These are phyloP conservation scores for Penicillium sp. DNA, from an alignment of 2,329 filamentous ascomycete species.

Conservation along the genomic window DNA sequence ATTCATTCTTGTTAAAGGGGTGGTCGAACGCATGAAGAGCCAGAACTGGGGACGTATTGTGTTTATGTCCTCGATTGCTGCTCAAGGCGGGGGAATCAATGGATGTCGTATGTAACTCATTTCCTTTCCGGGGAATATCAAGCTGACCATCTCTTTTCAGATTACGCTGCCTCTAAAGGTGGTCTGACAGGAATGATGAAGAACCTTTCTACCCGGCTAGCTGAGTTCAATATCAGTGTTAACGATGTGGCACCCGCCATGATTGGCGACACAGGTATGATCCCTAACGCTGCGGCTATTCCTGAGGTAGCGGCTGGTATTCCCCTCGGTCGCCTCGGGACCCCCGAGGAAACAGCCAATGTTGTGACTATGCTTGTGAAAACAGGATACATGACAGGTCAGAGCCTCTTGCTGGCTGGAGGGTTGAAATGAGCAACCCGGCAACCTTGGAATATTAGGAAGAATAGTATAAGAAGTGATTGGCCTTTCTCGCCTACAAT, in stretches of 20 bases:
- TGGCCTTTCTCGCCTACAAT: background rate
- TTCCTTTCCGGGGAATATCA: background rate
- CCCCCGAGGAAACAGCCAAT: constrained; percentile 59
- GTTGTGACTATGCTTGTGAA: constrained; percentile 59
- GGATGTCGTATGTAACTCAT: constrained; percentile 49
- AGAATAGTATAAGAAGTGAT: background rate
- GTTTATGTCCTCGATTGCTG: constrained; percentile 63
- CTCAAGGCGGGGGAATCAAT: constrained; percentile 62
- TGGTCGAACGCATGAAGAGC: constrained; percentile 59
- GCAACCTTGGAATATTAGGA: background rate
- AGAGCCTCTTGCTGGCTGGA: constrained; percentile 54
- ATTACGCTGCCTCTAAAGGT: constrained; percentile 60
- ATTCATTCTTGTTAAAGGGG: constrained; percentile 61
- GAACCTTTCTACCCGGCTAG: constrained; percentile 60
- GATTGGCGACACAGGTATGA: constrained; percentile 65
- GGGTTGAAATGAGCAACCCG: constrained; percentile 46
- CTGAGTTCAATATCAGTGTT: constrained; percentile 61
- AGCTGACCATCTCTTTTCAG: constrained; percentile 18
- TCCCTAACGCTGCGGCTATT: constrained; percentile 57
- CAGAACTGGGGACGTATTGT: constrained; percentile 63
- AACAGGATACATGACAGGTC: constrained; percentile 61
- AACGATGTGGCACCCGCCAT: constrained; percentile 69
- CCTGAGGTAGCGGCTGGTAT: constrained; percentile 60
- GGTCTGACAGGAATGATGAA: constrained; percentile 65
- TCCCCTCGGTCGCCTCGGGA: constrained; percentile 58